phyloP scores from a whole-genome alignment of 2,329 filamentous ascomycete genomes.

The Botrytis paeoniae region DNA sequence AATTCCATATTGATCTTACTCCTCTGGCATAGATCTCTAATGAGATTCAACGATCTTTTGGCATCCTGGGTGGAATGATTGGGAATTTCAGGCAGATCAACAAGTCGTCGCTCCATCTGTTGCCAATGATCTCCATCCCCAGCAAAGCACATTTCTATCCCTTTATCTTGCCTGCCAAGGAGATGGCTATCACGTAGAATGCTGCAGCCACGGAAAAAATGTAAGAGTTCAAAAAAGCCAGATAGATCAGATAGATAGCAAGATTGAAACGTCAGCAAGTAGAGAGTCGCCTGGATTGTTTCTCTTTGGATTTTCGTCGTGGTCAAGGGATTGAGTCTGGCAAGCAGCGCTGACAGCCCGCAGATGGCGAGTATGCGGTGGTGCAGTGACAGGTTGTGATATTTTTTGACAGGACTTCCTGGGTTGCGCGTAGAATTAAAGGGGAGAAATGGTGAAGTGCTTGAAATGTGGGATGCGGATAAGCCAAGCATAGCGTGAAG shows the following conservation, averaged over 20 bases:
- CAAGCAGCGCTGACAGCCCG: background rate
- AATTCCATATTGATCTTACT: background rate
- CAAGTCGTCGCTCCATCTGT: background rate
- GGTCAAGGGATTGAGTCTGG: background rate
- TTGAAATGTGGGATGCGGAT: background rate
- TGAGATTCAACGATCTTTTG: background rate
- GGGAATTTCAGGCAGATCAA: background rate
- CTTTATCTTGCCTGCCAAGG: background rate
- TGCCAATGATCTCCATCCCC: background rate
- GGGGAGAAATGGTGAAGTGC: background rate
- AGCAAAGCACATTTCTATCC: background rate
- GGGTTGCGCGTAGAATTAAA: background rate
- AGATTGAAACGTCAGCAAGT: slow-evolving; percentile 5
- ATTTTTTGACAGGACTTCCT: background rate
- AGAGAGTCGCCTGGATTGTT: background rate
- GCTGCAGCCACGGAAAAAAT: slow-evolving; percentile 4
- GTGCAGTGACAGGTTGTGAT: background rate
- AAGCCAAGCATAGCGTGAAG: slow-evolving; percentile 8
- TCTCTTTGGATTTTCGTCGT: background rate
- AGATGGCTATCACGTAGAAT: background rate
- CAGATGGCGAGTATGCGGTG: background rate
- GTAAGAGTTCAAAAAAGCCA: slow-evolving; percentile 1
- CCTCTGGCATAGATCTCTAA: background rate
- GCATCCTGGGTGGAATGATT: background rate
- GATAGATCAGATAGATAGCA: background rate